phyloP scores from a whole-genome alignment of 305 asterid species.

The Lippia alba region DNA sequence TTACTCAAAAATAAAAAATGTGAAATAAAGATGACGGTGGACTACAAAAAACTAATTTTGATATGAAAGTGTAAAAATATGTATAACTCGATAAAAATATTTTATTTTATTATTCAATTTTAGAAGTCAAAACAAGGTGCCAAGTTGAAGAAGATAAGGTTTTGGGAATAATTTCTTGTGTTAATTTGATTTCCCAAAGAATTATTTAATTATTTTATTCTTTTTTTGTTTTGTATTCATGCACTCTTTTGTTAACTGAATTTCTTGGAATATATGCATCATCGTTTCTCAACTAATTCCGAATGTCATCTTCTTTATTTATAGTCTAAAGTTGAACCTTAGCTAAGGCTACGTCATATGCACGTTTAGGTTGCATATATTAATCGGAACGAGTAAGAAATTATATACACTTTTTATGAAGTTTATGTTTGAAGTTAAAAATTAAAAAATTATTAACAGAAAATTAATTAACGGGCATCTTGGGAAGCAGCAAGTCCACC shows the following conservation, averaged over 20 bases:
- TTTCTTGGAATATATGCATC: constrained; percentile 22
- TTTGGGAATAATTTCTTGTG: not conserved
- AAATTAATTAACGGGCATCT: too few species aligned
- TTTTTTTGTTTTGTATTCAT: not conserved
- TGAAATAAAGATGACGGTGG: too few species aligned
- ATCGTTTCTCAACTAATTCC: constrained; percentile 1
- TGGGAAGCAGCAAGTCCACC: too few species aligned
- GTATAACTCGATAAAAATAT: too few species aligned
- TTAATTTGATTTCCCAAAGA: constrained; percentile 3
- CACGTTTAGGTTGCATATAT: not conserved
- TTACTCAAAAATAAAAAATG: too few species aligned
- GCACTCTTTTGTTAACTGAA: not conserved
- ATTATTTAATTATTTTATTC: not conserved
- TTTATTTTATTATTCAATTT: too few species aligned
- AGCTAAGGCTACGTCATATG: not conserved
- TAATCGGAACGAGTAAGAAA: too few species aligned
- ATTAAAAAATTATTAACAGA: too few species aligned
- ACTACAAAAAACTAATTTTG: too few species aligned
- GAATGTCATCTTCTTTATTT: constrained; percentile 2
- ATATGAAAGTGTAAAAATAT: too few species aligned
- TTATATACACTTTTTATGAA: too few species aligned
- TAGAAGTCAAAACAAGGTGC: not conserved
- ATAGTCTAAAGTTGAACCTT: constrained; percentile 8
- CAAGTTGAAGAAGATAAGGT: constrained; percentile 7
- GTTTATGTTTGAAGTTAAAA: too few species aligned